phyloP scores from a whole-genome alignment of 2,329 filamentous ascomycete genomes.

The Raffaelea albimanens region DNA sequence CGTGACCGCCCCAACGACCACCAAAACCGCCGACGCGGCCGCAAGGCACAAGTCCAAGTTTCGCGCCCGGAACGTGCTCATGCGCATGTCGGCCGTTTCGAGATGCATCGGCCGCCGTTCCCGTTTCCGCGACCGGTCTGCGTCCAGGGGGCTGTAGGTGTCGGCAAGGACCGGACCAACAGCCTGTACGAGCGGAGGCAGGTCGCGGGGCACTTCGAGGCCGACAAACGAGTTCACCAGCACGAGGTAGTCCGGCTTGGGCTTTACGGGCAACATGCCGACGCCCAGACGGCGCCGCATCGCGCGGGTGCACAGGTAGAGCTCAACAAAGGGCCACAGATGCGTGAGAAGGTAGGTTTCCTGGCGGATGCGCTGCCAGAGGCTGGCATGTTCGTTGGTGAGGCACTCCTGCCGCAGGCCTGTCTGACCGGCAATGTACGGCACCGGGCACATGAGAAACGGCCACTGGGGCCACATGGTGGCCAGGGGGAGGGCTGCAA shows the following conservation, averaged over 20 bases:
- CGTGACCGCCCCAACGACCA: too few species aligned
- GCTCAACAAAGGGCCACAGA: neutral
- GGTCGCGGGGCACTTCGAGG: neutral
- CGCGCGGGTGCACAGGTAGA: neutral
- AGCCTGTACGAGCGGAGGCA: neutral
- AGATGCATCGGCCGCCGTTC: slow-evolving; percentile 1
- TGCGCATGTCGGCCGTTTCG: slow-evolving; percentile 1
- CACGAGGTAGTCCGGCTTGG: neutral
- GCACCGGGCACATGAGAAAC: neutral
- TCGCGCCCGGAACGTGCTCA: neutral
- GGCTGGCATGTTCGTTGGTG: neutral
- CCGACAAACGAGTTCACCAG: slow-evolving; percentile 1
- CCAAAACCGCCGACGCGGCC: too few species aligned
- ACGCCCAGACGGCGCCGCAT: neutral
- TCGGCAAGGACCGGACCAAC: slow-evolving; percentile 1
- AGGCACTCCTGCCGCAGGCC: neutral
- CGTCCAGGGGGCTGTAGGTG: neutral
- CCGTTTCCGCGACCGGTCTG: too few species aligned
- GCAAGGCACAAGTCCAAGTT: slow-evolving; percentile 2
- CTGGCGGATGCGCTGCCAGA: neutral
- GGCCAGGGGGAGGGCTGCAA: neutral
- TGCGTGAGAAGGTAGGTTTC: neutral
- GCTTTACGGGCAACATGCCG: neutral
- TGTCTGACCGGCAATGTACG: neutral
- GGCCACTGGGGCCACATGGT: neutral